A percentile compares a stretch with the other conserved stretches of the same genome.
Evolutionary conservation across 352 stramenopile genomes (phyloP).

Genomic region (Pythium rishiriense): DNA sequence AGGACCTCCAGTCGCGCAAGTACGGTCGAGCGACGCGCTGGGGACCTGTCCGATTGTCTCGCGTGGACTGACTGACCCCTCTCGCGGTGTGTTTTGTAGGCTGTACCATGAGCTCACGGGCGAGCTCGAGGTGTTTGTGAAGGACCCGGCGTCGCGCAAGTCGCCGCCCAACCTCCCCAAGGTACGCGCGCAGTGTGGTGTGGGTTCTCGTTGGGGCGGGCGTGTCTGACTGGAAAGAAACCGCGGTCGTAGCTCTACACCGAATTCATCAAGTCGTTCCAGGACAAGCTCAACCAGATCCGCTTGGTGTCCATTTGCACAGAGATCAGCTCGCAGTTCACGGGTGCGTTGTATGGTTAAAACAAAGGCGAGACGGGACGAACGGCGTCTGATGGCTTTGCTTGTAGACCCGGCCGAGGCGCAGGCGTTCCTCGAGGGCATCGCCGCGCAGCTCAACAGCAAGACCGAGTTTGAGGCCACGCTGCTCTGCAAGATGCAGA

Average conservation of each 20-base stretch:
- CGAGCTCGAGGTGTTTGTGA: slow-evolving; percentile 91
- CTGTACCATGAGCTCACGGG: slow-evolving; percentile 98
- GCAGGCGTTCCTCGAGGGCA: slow-evolving; percentile 71
- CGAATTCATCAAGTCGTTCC: slow-evolving; percentile 93
- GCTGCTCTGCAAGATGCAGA: slow-evolving; percentile 80
- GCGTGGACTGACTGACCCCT: not conserved
- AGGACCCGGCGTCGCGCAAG: slow-evolving; percentile 67
- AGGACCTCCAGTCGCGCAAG: slow-evolving; percentile 89
- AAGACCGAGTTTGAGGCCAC: slow-evolving; percentile 68
- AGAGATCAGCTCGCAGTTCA: slow-evolving; percentile 82
- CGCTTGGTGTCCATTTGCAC: slow-evolving; percentile 90
- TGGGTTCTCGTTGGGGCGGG: not conserved
- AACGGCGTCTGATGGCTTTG: too few species aligned
- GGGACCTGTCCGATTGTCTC: not conserved
- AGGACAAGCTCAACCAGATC: slow-evolving; percentile 97
- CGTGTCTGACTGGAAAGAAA: not conserved
- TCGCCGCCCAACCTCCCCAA: slow-evolving; percentile 52
- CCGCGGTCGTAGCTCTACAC: slow-evolving; percentile 81
- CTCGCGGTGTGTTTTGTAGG: slow-evolving; percentile 43
- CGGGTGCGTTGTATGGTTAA: slow-evolving; percentile 32
- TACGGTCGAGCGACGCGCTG: too few species aligned
- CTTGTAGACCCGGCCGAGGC: slow-evolving; percentile 53
- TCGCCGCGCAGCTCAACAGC: slow-evolving; percentile 52
- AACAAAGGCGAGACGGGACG: too few species aligned
- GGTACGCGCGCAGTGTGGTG: slow-evolving; percentile 12